Base-by-base conservation (phyloP, 108 stramenopile species). In the Ochromonas danica region DNA sequence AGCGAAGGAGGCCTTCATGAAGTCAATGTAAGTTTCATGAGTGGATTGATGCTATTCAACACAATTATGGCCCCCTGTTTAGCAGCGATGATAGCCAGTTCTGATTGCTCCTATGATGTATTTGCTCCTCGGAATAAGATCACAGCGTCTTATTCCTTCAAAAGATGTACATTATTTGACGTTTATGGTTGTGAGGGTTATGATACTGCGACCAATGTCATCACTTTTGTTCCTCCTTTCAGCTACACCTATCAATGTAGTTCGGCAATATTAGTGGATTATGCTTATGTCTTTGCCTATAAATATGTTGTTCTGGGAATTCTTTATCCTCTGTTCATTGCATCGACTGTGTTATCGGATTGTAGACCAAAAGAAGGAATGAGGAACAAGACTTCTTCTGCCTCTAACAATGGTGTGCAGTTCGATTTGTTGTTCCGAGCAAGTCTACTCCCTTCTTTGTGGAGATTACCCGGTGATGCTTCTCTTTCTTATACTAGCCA, bases 191-290 rank as follows among this genome's bases (percentile, higher is more conserved):
- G 63, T 67, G 30, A 28, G 10, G 17, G 3, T 14, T 31, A 31
- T 67, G 10, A 6, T 10, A 67, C 63, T 31, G 3, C 31, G n/a
- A 67, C 63, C 6, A 28, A 67, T 67, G 3, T 36, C 10, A 67
- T 33, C 17, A 36, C 3, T 36, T 67, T 31, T 36, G 6, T 36
- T 31, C 63, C 63, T 31, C 63, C 63, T 10, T 67, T 67, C 31
- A 31, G 17, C 30, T 67, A 67, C 31, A 67, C 63, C 31, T 67
- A 67, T 33, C 63, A 67, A 67, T 67, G 63, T 25, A 31, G 30
- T 10, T 67, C 63, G 17, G 31, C 63, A n/a, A n/a, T n/a, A n/a
- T n/a, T n/a, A n/a, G n/a, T n/a, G n/a, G n/a, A n/a, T n/a, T n/a
- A n/a, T n/a, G n/a, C n/a, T n/a, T n/a, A n/a, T n/a, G n/a, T n/a